These are phyloP conservation scores for Trametes coccinea DNA, from an alignment of 768 basidiomycete genomes.

Conservation along the genomic window DNA sequence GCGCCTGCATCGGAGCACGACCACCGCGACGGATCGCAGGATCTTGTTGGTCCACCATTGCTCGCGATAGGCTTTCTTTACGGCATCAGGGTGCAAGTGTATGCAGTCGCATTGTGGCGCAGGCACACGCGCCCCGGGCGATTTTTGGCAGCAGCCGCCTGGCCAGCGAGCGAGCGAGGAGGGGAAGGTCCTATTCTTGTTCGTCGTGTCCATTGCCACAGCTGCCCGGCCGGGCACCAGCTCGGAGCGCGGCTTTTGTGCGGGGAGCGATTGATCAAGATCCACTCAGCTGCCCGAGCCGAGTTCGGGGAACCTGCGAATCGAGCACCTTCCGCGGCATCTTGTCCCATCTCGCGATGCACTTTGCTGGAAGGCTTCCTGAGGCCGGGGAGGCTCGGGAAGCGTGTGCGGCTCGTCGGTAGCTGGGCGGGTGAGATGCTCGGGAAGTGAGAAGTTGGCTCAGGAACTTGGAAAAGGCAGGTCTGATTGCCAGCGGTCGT, in stretches of 20 bases:
- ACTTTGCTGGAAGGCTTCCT: too few relatives aligned
- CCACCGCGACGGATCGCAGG: slow-evolving; percentile 3
- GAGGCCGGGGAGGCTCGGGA: too few relatives aligned
- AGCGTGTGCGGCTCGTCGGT: too few relatives aligned
- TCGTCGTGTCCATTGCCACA: background rate
- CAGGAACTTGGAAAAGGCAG: too few relatives aligned
- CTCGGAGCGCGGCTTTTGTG: too few relatives aligned
- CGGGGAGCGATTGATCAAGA: background rate
- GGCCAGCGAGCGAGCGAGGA: background rate
- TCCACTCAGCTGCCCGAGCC: background rate
- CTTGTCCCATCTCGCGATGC: too few relatives aligned
- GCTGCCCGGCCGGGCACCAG: background rate
- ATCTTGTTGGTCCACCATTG: slow-evolving; percentile 21
- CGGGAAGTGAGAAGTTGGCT: too few relatives aligned
- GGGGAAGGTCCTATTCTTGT: slow-evolving; percentile 1
- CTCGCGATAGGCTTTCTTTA: slow-evolving; percentile 1
- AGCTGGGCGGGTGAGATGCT: too few relatives aligned
- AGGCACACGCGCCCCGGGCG: background rate
- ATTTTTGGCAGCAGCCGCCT: slow-evolving; percentile 1
- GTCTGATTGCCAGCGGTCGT: too few relatives aligned
- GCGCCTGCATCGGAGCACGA: background rate
- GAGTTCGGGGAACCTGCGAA: background rate
- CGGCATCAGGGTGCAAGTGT: slow-evolving; percentile 11
- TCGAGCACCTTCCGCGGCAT: background rate
- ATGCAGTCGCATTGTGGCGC: background rate